Conservation (phyloP, 192 early-diverging fungal species). For the Cladochytrium replicatum region DNA sequence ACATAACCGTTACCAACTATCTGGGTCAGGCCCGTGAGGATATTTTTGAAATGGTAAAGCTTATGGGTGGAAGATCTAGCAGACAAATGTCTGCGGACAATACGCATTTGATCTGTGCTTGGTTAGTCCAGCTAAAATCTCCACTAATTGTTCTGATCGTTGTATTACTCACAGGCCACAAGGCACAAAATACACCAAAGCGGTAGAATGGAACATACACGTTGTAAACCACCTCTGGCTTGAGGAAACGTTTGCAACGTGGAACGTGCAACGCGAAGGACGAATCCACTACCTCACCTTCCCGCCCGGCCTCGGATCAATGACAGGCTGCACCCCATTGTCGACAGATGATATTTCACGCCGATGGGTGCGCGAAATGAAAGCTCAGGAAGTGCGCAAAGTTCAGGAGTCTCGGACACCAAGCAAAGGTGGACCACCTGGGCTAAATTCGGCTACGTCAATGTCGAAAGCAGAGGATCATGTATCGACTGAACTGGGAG, state of each 20-base stretch:
- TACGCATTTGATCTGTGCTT: slow-evolving; percentile 68
- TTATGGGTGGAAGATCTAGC: slow-evolving; percentile 56
- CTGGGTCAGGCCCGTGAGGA: slow-evolving; percentile 52
- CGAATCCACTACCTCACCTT: slow-evolving; percentile 45
- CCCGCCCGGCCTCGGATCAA: slow-evolving; percentile 39
- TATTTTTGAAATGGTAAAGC: slow-evolving; percentile 48
- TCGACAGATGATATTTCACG: too few relatives aligned
- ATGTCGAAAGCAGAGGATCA: too few relatives aligned
- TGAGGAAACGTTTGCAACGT: slow-evolving; percentile 61
- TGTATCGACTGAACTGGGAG: too few relatives aligned
- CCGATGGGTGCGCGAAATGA: too few relatives aligned
- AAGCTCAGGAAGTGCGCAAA: too few relatives aligned
- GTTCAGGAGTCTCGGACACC: too few relatives aligned
- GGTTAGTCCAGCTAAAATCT: slow-evolving; percentile 19
- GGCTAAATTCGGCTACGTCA: too few relatives aligned
- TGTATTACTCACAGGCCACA: slow-evolving; percentile 23
- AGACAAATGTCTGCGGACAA: slow-evolving; percentile 50
- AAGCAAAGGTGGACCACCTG: too few relatives aligned
- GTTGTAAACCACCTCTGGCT: slow-evolving; percentile 82
- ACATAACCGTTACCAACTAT: slow-evolving; percentile 64
- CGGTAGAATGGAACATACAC: slow-evolving; percentile 53
- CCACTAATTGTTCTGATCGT: neutral
- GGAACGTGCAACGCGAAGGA: slow-evolving; percentile 46
- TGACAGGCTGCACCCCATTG: slow-evolving; percentile 43
- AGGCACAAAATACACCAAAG: slow-evolving; percentile 58